Base-by-base conservation (phyloP, 306 rosid species). In the Cotoneaster glaucophyllus region DNA sequence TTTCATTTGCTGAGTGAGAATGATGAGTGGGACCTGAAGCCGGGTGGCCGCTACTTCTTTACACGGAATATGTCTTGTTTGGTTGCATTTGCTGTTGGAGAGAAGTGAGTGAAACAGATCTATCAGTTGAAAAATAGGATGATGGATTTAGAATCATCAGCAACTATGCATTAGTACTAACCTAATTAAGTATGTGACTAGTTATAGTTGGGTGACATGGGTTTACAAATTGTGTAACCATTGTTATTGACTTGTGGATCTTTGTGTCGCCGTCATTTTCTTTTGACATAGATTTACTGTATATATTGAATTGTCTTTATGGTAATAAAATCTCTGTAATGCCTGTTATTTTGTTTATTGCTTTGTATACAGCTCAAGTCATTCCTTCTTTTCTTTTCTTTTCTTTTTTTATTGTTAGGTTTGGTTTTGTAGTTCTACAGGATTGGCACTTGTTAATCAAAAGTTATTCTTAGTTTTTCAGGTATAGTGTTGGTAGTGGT, bases 11-110 rank as follows among this genome's bases (percentile, higher is more conserved):
- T 95, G 22, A 72, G 84, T 64, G 98, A 92, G 87, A 88, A 85
- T 77, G 90, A 92, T 39, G 93, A 92, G 65, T 95, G 98, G 98
- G 80, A 90, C 73, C 84, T 95, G n/a, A 85, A 90, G 73, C 98
- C 97, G 54, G 96, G 98, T 14, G 97, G 97, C 54, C 88, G 96
- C 78, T 95, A 95, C 84, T 90, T 92, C 81, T 95, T 95, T 78
- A 92, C 97, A 25, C 87, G 98, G 64, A 92, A 95, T 58, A 90
- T 95, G 98, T 92, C 98, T 71, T 88, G 86, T 77, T 84, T 95
- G 83, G 92, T 95, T 77, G 98, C 98, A 52, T 92, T 95, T 81
- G 83, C 96, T 59, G 82, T 92, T 37, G 98, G 97, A 75, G 91
- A 92, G 73, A 87, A 90, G 97, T 87, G 80, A 84, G 95, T 82